Conservation (phyloP, 2,329 filamentous ascomycete species). For the Alternaria arborescens region DNA sequence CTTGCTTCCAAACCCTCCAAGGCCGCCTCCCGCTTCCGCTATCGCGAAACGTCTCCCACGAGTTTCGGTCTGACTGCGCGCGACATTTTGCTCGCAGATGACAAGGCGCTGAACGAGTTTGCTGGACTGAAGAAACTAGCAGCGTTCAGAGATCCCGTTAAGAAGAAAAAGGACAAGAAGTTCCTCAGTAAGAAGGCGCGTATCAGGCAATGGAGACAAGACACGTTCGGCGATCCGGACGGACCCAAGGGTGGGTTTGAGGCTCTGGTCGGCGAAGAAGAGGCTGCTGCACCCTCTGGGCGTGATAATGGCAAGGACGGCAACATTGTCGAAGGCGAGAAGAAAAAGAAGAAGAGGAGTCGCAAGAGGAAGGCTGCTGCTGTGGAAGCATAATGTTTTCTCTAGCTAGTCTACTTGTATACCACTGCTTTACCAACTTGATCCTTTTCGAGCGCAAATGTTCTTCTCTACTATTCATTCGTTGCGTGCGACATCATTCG, state of each 20-base stretch:
- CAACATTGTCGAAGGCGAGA: constrained; percentile 31
- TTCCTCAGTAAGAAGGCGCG: constrained; percentile 90
- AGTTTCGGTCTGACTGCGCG: constrained; percentile 87
- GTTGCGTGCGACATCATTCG: background rate
- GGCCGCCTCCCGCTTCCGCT: constrained; percentile 73
- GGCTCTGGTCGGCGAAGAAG: constrained; percentile 27
- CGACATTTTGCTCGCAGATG: constrained; percentile 91
- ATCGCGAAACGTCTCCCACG: constrained; percentile 91
- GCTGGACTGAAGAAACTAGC: constrained; percentile 95
- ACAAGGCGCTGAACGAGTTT: constrained; percentile 86
- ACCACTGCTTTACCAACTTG: background rate
- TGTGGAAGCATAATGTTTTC: constrained; percentile 14
- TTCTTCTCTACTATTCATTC: background rate
- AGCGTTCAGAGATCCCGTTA: constrained; percentile 83
- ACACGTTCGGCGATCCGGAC: constrained; percentile 70
- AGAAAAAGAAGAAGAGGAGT: constrained; percentile 40
- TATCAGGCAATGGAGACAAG: constrained; percentile 82
- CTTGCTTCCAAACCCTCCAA: constrained; percentile 61
- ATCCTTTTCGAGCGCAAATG: background rate
- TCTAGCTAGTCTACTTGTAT: background rate
- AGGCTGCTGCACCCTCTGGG: background rate
- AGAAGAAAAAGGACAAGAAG: constrained; percentile 90
- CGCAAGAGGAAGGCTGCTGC: constrained; percentile 31
- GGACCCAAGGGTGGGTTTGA: constrained; percentile 57
- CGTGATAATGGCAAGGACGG: constrained; percentile 2